These are phyloP conservation scores for Backusella tarrabulga DNA, from an alignment of 192 early-diverging fungal species.

Conservation along the genomic window DNA sequence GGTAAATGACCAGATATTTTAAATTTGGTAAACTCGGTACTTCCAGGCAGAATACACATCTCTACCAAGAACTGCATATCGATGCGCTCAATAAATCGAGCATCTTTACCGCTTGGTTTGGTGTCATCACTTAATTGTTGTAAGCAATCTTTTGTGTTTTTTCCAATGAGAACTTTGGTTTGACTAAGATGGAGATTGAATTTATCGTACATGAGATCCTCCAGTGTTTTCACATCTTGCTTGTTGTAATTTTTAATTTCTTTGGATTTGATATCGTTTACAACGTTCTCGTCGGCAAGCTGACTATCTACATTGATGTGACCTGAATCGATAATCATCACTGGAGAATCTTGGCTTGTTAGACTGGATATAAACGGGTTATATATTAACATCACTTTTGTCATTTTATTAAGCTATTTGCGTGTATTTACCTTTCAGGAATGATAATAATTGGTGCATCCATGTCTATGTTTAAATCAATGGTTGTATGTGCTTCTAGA, in stretches of 20 bases:
- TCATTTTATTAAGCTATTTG: background rate
- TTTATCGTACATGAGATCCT: constrained; percentile 75
- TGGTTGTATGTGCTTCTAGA: constrained; percentile 70
- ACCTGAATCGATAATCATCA: constrained; percentile 80
- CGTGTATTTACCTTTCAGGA: constrained; percentile 45
- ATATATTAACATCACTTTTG: background rate
- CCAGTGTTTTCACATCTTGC: constrained; percentile 63
- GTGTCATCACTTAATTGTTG: constrained; percentile 28
- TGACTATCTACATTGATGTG: constrained; percentile 75
- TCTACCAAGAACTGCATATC: constrained; percentile 69
- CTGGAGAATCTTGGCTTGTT: constrained; percentile 45
- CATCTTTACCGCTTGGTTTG: constrained; percentile 28
- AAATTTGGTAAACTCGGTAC: constrained; percentile 60
- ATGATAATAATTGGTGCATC: constrained; percentile 85
- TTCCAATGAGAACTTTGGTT: constrained; percentile 71
- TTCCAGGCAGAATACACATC: constrained; percentile 70
- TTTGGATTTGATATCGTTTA: constrained; percentile 59
- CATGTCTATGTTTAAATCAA: constrained; percentile 76
- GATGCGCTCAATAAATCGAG: constrained; percentile 71
- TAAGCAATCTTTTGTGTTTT: constrained; percentile 20
- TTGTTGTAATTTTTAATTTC: constrained; percentile 50
- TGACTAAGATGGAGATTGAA: constrained; percentile 68
- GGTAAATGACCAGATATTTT: constrained; percentile 72
- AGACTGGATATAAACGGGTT: constrained; percentile 22
- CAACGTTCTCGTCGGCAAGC: constrained; percentile 58